Evolutionary conservation across 306 rosid species (phyloP).

Genomic region (Cucumis sativus): Cucumber_9930_V3 NC_026660.2:9623001-9623500

Average conservation of each 20-base stretch:
- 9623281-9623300: neutral
- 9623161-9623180: neutral
- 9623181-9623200: neutral
- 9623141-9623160: neutral
- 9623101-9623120: neutral
- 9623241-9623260: neutral
- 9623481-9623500: too few relatives aligned
- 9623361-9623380: neutral
- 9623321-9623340: neutral
- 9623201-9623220: neutral
- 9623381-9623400: neutral
- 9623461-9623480: too few relatives aligned
- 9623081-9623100: conserved; percentile 67
- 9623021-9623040: conserved; percentile 63
- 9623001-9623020: conserved; percentile 28
- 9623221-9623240: neutral
- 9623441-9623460: too few relatives aligned
- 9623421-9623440: too few relatives aligned
- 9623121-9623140: neutral
- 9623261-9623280: neutral
- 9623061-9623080: conserved; percentile 63
- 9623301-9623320: neutral
- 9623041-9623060: conserved; percentile 43
- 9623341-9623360: neutral
- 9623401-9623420: neutral